Evolutionary conservation across 169 alveolate species (phyloP).

Genomic region (Plasmodium malariae): DNA sequence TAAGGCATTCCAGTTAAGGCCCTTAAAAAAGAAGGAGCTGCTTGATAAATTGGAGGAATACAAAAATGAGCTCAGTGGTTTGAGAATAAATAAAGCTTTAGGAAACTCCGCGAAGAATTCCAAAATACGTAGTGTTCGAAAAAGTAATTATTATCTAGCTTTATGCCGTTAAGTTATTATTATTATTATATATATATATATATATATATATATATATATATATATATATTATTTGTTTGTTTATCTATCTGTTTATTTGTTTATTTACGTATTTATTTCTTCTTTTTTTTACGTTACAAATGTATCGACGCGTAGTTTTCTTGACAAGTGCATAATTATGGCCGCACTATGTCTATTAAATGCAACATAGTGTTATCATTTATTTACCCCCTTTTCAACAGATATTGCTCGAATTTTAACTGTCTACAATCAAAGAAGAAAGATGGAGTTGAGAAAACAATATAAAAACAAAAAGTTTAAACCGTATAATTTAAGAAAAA

Average conservation of each 20-base stretch:
- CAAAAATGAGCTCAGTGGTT: conserved; percentile 91
- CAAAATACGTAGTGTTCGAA: conserved; percentile 90
- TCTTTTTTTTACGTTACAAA: too few relatives aligned
- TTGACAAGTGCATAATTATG: background rate
- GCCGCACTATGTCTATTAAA: too few relatives aligned
- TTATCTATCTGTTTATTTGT: too few relatives aligned
- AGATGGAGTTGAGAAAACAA: conserved; percentile 85
- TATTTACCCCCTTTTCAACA: background rate
- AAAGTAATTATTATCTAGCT: conserved; percentile 52
- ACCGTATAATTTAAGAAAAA: conserved; percentile 91
- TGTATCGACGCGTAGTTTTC: too few relatives aligned
- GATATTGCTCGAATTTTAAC: conserved; percentile 94
- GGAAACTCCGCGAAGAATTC: conserved; percentile 92
- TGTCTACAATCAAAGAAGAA: conserved; percentile 91
- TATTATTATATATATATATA: background rate
- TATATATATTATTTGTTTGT: background rate
- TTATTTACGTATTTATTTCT: too few relatives aligned
- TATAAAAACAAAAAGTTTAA: conserved; percentile 87
- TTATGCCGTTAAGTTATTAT: background rate
- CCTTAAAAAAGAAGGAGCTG: conserved; percentile 89
- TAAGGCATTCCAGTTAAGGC: conserved; percentile 89
- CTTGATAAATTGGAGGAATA: conserved; percentile 90
- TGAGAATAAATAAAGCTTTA: conserved; percentile 91
- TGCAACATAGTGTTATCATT: background rate
- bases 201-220: background rate